Evolutionary conservation across 2,329 filamentous ascomycete species (phyloP).

Genomic region (Calonectria montana): DNA sequence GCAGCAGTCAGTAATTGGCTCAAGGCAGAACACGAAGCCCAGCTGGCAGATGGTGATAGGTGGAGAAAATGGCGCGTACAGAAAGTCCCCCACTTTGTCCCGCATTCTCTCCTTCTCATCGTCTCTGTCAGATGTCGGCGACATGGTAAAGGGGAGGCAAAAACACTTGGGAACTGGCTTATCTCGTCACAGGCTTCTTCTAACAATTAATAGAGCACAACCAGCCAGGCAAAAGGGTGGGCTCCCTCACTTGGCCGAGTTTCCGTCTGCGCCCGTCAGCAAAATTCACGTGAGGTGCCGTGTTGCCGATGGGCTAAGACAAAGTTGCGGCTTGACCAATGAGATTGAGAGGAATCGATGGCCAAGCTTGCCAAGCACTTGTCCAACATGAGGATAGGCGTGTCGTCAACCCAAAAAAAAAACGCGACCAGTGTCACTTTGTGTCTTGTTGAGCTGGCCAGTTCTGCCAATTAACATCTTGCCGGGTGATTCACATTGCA

Average conservation of each 20-base stretch:
- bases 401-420: not conserved
- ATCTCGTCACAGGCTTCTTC: not conserved
- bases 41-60: slow-evolving; percentile 1
- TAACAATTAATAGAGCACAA: not conserved
- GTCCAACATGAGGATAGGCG: not conserved
- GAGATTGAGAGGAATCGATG: not conserved
- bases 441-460: not conserved
- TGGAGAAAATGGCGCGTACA: slow-evolving; percentile 43
- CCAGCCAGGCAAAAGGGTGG: not conserved
- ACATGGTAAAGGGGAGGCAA: not conserved
- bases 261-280: not conserved
- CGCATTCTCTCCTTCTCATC: slow-evolving; percentile 41
- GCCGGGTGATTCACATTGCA: too few relatives aligned
- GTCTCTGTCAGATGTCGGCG: slow-evolving; percentile 4
- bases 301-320: slow-evolving; percentile 4
- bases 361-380: slow-evolving; percentile 3
- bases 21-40: not conserved
- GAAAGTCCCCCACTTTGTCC: slow-evolving; percentile 47
- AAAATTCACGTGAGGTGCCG: slow-evolving; percentile 14
- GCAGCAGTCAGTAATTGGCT: slow-evolving; percentile 14
- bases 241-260: not conserved
- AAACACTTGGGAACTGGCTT: not conserved
- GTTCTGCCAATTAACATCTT: too few relatives aligned
- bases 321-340: not conserved
- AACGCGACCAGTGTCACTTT: not conserved